Evolutionary conservation across 768 basidiomycete genomes (phyloP).

Genomic region (Pleurotus platypus): DNA sequence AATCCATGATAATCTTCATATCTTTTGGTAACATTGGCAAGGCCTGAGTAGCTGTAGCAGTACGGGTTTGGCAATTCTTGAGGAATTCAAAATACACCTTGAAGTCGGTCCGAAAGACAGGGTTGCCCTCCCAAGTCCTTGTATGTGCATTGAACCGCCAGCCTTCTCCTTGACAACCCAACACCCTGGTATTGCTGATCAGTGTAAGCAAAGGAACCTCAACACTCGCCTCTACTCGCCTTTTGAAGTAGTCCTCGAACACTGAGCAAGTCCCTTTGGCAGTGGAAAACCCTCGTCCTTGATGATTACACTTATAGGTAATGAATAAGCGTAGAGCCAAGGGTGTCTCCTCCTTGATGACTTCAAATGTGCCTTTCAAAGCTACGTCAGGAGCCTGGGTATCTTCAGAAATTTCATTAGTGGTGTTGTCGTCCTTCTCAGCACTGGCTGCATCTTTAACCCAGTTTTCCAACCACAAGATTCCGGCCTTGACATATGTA

Average conservation of each 20-base stretch:
- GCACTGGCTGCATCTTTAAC: too few relatives aligned
- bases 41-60: constrained; percentile 4
- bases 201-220: too few relatives aligned
- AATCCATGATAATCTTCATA: constrained; percentile 6
- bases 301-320: constrained; percentile 17
- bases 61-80: constrained; percentile 9
- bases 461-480: constrained; percentile 9
- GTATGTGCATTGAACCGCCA: constrained; percentile 14
- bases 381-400: background rate
- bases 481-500: constrained; percentile 19
- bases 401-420: background rate
- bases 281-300: constrained; percentile 12
- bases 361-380: constrained; percentile 11
- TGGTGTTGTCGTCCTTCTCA: too few relatives aligned
- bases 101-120: constrained; percentile 14
- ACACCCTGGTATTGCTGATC: constrained; percentile 7
- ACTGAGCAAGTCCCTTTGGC: constrained; percentile 14
- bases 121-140: constrained; percentile 16
- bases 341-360: constrained; percentile 11
- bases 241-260: constrained; percentile 16
- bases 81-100: constrained; percentile 8
- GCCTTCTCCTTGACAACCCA: constrained; percentile 15
- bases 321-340: constrained; percentile 14
- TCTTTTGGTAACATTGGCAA: constrained; percentile 10
- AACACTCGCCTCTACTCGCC: constrained; percentile 6